Evolutionary conservation across 352 stramenopile species (phyloP), one percentile per base, ranked within the genome.

Genomic region (Globisporangium emineosum): DNA sequence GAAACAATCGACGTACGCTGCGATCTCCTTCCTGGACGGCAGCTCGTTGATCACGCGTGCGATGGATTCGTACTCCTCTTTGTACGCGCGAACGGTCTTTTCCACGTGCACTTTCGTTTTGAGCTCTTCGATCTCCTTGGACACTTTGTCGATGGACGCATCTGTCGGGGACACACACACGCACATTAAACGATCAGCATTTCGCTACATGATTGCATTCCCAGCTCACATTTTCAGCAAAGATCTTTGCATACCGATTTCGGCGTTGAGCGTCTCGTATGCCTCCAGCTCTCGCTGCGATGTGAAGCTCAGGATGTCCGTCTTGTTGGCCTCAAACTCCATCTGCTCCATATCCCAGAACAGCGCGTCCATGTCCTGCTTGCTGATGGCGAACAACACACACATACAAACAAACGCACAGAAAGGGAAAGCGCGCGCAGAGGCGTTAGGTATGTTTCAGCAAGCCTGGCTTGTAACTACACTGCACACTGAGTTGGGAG

Each of bases 21-120:
- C 72, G 32, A 88, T 86, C 0, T 89, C 76, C 45, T 72, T 69
- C 25, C 84, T 65, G 15, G 88, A 90, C 61, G 86, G 84, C 43
- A 94, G 65, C 62, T 91, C 75, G 64, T 96, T 96, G 66, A 96
- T 81, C 3, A 93, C 81, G 17, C 84, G 71, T 37, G 88, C 86
- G 56, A 92, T 86, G 19, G 83, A 90, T 66, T 96, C 88, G 71
- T 96, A 96, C 66, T 94, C 88, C 65, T 96, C 85, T 64, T 96
- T 96, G 69, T 94, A 94, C 32, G 78, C 79, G 8, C 86, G 81
- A 21, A 94, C 72, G 0, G 72, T 85, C 65, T 86, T 89, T 60
- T 96, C 86, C 27, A 83, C 75, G 45, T 83, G 78, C 57, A 96
- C 81, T 32, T 88, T 86, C 13, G 65, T 60, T 71, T 93, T 91